Evolutionary conservation across 305 asterid genomes (phyloP).

Genomic region (Solanum hybrid): DNA sequence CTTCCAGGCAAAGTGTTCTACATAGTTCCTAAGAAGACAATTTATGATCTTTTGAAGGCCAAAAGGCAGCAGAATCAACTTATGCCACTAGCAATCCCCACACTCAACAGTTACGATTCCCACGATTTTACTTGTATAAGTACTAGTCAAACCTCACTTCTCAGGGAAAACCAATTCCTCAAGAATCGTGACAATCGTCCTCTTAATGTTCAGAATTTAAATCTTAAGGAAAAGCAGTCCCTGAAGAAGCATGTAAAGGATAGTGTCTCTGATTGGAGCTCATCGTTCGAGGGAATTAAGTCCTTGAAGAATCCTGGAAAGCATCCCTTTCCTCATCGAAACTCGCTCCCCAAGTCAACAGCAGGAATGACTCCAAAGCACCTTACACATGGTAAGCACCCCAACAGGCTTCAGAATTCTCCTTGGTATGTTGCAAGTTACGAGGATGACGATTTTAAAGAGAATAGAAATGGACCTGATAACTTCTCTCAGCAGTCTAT

Average conservation of each 20-base stretch:
- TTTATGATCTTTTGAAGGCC: slow-evolving; percentile 38
- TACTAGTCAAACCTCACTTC: slow-evolving; percentile 3
- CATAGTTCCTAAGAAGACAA: slow-evolving; percentile 44
- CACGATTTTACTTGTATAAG: not conserved
- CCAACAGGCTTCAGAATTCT: not conserved
- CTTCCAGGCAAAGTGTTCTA: slow-evolving; percentile 52
- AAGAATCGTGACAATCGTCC: not conserved
- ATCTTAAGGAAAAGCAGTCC: not conserved
- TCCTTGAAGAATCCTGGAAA: not conserved
- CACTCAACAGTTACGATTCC: not conserved
- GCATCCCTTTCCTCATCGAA: not conserved
- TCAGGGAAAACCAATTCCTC: slow-evolving; percentile 4
- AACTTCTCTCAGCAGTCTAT: slow-evolving; percentile 12
- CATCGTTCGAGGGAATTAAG: not conserved
- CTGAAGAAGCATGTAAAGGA: not conserved
- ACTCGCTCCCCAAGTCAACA: not conserved
- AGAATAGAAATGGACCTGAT: slow-evolving; percentile 2
- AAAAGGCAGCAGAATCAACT: slow-evolving; percentile 8
- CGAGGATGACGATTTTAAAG: slow-evolving; percentile 7
- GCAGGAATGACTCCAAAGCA: slow-evolving; percentile 13
- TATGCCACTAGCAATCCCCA: slow-evolving; percentile 1
- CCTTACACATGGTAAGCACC: not conserved
- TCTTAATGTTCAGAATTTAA: not conserved
- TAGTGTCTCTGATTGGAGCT: not conserved
- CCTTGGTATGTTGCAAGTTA: slow-evolving; percentile 7